These are phyloP conservation scores for Penicillium sp. DNA, from an alignment of 2,329 filamentous ascomycete genomes.

Conservation along the genomic window DNA sequence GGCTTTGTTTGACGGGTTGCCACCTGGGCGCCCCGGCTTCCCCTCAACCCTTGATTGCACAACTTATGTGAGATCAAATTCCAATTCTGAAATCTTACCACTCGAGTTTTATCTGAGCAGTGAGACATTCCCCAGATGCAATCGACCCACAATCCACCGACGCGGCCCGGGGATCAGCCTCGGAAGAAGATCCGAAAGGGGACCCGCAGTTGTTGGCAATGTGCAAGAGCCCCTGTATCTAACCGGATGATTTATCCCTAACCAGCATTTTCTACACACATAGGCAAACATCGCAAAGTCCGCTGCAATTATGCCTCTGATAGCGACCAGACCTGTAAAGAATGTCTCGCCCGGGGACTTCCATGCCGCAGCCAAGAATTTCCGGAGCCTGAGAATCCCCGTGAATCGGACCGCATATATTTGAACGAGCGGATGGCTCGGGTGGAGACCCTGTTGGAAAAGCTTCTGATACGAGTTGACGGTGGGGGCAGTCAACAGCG, in stretches of 20 bases:
- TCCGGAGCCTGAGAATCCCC: slow-evolving; percentile 11
- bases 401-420: slow-evolving; percentile 10
- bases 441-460: slow-evolving; percentile 12
- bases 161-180: slow-evolving; percentile 5
- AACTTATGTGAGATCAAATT: background rate
- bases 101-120: background rate
- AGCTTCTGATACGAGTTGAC: slow-evolving; percentile 2
- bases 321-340: slow-evolving; percentile 9
- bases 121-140: background rate
- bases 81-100: background rate
- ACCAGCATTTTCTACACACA: background rate
- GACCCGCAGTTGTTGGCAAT: slow-evolving; percentile 20
- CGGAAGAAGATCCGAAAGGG: slow-evolving; percentile 19
- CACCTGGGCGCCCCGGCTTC: background rate
- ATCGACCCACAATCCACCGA: background rate
- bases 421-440: slow-evolving; percentile 14
- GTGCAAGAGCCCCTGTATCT: slow-evolving; percentile 6
- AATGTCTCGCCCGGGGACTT: slow-evolving; percentile 11
- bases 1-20: background rate
- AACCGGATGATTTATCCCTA: background rate
- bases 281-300: slow-evolving; percentile 19
- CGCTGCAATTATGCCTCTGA: slow-evolving; percentile 12
- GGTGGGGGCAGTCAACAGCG: no score
- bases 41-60: background rate
- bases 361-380: slow-evolving; percentile 16